Evolutionary conservation across 176 grass and related monocot species (phyloP).

Genomic region (Zea mays): Zm-B73-REFERENCE-NAM-5.0 NC_050097.1:62109001-62109500

Average conservation of each 20-base stretch:
- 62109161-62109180: slow-evolving; percentile 12
- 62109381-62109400: not conserved
- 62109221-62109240: not conserved
- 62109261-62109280: not conserved
- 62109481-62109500: not conserved
- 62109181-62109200: not conserved
- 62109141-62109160: slow-evolving; percentile 36
- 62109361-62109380: not conserved
- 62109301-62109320: not conserved
- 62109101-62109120: slow-evolving; percentile 10
- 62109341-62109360: not conserved
- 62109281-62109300: too few relatives aligned
- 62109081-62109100: not conserved
- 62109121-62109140: not conserved
- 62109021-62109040: not conserved
- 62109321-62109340: not conserved
- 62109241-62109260: not conserved
- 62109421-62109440: too few relatives aligned
- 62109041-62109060: not conserved
- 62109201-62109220: slow-evolving; percentile 8
- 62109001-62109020: slow-evolving; percentile 28
- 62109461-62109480: too few relatives aligned
- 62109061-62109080: slow-evolving; percentile 3
- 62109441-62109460: too few relatives aligned
- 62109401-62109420: too few relatives aligned